Evolutionary conservation across 768 basidiomycete species (phyloP).

Genomic region (Lanmaoa rubissima): DNA sequence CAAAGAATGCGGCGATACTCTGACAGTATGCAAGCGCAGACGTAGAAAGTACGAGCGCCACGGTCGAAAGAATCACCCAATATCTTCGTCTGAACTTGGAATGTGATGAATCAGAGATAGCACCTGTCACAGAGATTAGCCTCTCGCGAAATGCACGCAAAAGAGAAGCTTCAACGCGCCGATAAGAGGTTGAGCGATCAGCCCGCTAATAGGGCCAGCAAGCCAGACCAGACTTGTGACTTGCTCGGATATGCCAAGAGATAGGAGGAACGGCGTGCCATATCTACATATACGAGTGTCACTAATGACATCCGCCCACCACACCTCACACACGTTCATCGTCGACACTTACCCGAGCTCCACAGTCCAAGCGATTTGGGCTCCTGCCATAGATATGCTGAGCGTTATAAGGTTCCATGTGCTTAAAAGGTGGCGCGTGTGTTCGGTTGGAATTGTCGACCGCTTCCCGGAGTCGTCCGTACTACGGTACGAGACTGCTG

Average conservation of each 20-base stretch:
- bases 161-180: conserved; percentile 44
- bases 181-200: conserved; percentile 96
- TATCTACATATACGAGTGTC: conserved; percentile 52
- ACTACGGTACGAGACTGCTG: conserved; percentile 29
- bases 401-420: conserved; percentile 79
- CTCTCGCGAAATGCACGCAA: not conserved
- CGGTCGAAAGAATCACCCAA: conserved; percentile 90
- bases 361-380: conserved; percentile 94
- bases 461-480: conserved; percentile 32
- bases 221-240: conserved; percentile 95
- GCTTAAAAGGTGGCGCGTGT: conserved; percentile 26
- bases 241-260: conserved; percentile 79
- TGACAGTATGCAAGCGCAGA: conserved; percentile 82
- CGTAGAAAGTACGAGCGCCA: conserved; percentile 75
- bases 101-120: conserved; percentile 90
- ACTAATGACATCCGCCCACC: conserved; percentile 1
- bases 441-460: conserved; percentile 18
- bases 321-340: not conserved
- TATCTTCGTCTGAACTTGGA: conserved; percentile 89
- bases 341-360: conserved; percentile 73
- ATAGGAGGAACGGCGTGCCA: conserved; percentile 90
- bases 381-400: conserved; percentile 91
- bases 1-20: conserved; percentile 65
- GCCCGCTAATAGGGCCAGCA: conserved; percentile 90
- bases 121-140: conserved; percentile 50